These are phyloP conservation scores for Globisporangium megalacanthum DNA, from an alignment of 352 stramenopile species.

Conservation along the genomic window DNA sequence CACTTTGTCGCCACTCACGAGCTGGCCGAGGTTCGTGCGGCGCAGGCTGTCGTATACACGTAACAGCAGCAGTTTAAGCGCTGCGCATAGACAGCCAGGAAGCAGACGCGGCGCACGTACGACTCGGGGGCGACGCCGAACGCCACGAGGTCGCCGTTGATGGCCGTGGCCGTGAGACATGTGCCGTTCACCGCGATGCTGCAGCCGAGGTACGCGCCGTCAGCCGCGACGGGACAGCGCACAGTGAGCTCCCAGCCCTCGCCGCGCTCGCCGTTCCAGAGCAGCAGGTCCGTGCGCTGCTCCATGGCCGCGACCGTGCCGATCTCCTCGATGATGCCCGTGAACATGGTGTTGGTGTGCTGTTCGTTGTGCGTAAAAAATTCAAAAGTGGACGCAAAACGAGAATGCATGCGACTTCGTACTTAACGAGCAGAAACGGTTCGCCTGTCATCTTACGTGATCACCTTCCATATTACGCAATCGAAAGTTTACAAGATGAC, in stretches of 20 bases:
- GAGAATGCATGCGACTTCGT: too few relatives aligned
- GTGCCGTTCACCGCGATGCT: conserved; percentile 97
- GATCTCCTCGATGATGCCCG: conserved; percentile 98
- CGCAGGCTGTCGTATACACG: conserved; percentile 43
- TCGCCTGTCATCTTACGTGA: too few relatives aligned
- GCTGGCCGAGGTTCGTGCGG: conserved; percentile 84
- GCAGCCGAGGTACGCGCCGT: conserved; percentile 89
- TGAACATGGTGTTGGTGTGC: conserved; percentile 84
- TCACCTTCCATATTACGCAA: too few relatives aligned
- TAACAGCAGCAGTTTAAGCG: neutral
- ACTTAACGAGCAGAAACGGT: too few relatives aligned
- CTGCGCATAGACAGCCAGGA: neutral
- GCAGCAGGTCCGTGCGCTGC: conserved; percentile 87
- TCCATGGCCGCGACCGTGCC: conserved; percentile 91
- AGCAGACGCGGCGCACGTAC: conserved; percentile 13
- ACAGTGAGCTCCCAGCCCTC: conserved; percentile 89
- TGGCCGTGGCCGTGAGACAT: conserved; percentile 95
- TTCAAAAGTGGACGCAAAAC: too few relatives aligned
- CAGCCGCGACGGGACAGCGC: conserved; percentile 62
- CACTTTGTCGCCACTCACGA: conserved; percentile 89
- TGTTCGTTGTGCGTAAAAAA: neutral
- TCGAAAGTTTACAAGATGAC: too few relatives aligned
- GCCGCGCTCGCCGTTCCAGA: conserved; percentile 95
- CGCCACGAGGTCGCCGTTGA: conserved; percentile 83
- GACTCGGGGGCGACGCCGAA: conserved; percentile 96